Conservation (phyloP, 2,329 filamentous ascomycete species). For the Microcyclospora pomicola region DNA sequence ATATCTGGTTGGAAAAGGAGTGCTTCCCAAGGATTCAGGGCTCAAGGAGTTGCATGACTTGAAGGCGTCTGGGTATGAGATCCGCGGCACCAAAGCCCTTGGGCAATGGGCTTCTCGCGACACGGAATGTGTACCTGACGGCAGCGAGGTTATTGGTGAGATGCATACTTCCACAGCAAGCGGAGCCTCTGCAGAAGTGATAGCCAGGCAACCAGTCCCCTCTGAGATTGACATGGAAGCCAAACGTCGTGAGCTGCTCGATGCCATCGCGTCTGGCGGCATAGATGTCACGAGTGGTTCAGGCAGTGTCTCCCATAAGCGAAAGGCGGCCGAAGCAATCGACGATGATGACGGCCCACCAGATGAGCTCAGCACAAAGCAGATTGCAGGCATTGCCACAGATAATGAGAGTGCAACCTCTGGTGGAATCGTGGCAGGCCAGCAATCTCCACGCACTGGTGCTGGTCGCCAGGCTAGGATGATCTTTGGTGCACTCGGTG, state of each 20-base stretch:
- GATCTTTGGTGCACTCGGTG: slow-evolving; percentile 57
- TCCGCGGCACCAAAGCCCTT: neutral
- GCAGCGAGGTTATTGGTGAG: neutral
- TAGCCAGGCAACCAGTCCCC: neutral
- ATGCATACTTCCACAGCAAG: neutral
- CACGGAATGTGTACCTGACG: slow-evolving; percentile 1
- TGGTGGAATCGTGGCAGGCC: no score
- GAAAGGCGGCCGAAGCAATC: neutral
- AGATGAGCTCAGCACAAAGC: slow-evolving; percentile 9
- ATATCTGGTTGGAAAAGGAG: slow-evolving; percentile 40
- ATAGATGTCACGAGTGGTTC: slow-evolving; percentile 28
- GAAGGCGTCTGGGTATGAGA: slow-evolving; percentile 17
- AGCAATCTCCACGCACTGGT: neutral
- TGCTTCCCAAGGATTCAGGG: slow-evolving; percentile 38
- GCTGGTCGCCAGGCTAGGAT: slow-evolving; percentile 34
- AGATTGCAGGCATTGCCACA: neutral
- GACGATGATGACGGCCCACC: slow-evolving; percentile 11
- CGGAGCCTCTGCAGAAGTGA: neutral
- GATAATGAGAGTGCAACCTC: neutral
- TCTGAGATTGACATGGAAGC: neutral
- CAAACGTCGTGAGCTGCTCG: slow-evolving; percentile 36
- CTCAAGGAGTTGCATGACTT: slow-evolving; percentile 32
- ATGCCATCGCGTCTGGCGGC: slow-evolving; percentile 38
- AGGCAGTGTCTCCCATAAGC: neutral
- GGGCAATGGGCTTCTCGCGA: neutral